These are phyloP conservation scores for Stephania japonica DNA, from an alignment of 164 flowering plant species.

Conservation along the genomic window DNA sequence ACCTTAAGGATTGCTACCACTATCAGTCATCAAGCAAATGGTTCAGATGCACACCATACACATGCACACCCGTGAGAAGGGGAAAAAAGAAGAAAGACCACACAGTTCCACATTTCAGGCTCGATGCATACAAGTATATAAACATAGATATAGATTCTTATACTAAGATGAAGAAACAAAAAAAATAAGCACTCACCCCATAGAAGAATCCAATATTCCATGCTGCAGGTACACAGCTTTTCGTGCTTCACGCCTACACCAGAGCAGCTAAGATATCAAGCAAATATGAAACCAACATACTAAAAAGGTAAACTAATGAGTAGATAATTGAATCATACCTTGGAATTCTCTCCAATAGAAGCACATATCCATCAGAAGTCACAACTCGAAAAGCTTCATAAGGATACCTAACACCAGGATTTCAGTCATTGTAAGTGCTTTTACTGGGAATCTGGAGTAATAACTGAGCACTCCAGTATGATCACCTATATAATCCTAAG, in stretches of 20 bases:
- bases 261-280: constrained; percentile 14
- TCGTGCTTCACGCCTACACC: constrained; percentile 73
- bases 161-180: background rate
- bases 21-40: background rate
- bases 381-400: constrained; percentile 91
- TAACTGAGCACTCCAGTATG: background rate
- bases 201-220: constrained; percentile 89
- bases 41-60: too few species aligned
- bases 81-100: background rate
- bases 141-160: background rate
- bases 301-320: background rate
- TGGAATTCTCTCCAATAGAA: constrained; percentile 92
- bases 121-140: background rate
- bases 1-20: background rate
- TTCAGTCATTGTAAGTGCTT: background rate
- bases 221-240: constrained; percentile 90
- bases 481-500: background rate
- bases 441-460: constrained; percentile 3
- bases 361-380: constrained; percentile 92
- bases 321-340: constrained; percentile 36
- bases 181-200: constrained; percentile 66
- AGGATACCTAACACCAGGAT: constrained; percentile 60
- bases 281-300: background rate
- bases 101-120: background rate
- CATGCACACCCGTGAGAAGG: too few species aligned